Evolutionary conservation across 331 rosid genomes (phyloP).

Genomic region (Quercus phellos): DNA sequence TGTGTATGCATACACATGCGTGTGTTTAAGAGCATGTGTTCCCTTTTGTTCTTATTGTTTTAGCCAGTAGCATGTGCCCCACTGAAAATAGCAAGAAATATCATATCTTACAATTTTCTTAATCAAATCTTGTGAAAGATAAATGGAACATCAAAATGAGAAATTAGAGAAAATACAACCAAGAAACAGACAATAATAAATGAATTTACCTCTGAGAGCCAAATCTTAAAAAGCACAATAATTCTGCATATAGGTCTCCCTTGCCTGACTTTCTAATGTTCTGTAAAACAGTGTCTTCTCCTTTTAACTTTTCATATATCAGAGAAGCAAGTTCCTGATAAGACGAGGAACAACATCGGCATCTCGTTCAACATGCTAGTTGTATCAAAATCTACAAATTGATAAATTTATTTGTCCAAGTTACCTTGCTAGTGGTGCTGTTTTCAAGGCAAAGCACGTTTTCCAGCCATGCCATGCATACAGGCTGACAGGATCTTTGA

Average conservation of each 20-base stretch:
- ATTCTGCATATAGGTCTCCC: constrained; percentile 80
- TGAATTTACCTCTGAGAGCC: constrained; percentile 66
- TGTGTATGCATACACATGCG: no score
- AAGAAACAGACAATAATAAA: constrained; percentile 8
- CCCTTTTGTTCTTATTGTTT: background rate
- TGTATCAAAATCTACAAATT: background rate
- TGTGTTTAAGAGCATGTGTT: no score
- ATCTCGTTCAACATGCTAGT: constrained; percentile 14
- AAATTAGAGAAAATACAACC: background rate
- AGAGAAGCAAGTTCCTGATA: constrained; percentile 51
- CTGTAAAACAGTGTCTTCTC: constrained; percentile 49
- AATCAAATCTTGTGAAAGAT: background rate
- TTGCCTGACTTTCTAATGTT: constrained; percentile 83
- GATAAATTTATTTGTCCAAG: constrained; percentile 13
- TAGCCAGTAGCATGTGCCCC: background rate
- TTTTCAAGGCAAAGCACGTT: constrained; percentile 51
- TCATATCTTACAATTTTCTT: background rate
- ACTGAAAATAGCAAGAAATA: background rate
- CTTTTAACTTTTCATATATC: constrained; percentile 58
- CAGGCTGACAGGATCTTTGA: constrained; percentile 49
- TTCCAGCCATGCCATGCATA: constrained; percentile 73
- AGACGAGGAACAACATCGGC: constrained; percentile 5
- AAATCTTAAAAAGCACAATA: constrained; percentile 68
- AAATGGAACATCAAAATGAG: background rate
- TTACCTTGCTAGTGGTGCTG: constrained; percentile 49